Base-by-base conservation (phyloP, 2,329 filamentous ascomycete species). In the Diaporthe citrichinensis region DNA sequence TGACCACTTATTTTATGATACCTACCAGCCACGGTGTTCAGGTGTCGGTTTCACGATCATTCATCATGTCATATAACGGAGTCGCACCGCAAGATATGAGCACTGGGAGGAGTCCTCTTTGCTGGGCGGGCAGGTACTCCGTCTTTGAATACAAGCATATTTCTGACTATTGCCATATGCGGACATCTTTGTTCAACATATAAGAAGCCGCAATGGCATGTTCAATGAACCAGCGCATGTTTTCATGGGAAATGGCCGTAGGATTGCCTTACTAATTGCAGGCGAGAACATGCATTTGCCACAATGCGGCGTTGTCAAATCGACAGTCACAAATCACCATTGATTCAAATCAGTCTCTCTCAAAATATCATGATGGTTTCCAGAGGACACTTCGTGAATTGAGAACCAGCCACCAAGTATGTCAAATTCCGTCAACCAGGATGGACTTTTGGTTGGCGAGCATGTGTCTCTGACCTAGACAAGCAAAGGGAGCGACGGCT, bases 1-100 rank as follows among this genome's bases (percentile, higher is more conserved):
- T 53, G 71, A 73, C 58, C 46, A 44, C n/a, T 57, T 31, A 20
- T 57, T 55, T 65, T 65, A 55, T 73, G 71, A 73, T 73, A 73
- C 71, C 71, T 73, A 36, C 23, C 46, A 73, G 71, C 46, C 58
- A 17, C 46, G 71, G 71, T 55, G 57, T 62, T 41, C 17, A 1
- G 58, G 71, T 41, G 31, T 44, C 39, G 23, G 20, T n/a, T 55
- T 55, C 23, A 55, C n/a, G 1, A 23, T 49, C 51, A 46, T 51
- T 58, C 28, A 34, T 36, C n/a, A 58, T 44, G 31, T 65, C 65
- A 53, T 41, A n/a, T 68, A 3, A 51, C 41, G 61, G 39, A 28
- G 49, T 28, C 9, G 31, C 8, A 20, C 8, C 31, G 14, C 46
- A 39, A 44, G 15, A 51, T 9, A 3, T 53, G 31, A 36, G 59